Evolutionary conservation across 768 basidiomycete genomes (phyloP).

Genomic region (Hydnum rufescens): DNA sequence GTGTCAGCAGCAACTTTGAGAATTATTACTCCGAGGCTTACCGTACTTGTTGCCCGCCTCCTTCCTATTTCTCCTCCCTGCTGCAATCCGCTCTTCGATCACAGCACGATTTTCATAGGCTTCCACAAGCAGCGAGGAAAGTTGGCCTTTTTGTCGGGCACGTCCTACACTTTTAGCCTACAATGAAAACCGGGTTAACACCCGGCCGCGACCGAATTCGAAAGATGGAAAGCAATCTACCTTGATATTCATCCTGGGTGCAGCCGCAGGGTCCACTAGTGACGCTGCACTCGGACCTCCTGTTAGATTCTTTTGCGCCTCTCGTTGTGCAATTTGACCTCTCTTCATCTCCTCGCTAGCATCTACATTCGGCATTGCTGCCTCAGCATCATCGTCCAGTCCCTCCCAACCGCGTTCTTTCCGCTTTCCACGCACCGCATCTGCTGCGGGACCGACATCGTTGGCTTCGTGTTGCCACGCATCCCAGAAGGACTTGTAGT

Average conservation of each 20-base stretch:
- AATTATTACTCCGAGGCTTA: too few species aligned
- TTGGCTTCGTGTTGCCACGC: constrained; percentile 44
- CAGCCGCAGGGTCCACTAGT: constrained; percentile 28
- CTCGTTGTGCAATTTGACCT: constrained; percentile 27
- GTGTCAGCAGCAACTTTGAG: too few species aligned
- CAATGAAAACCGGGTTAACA: not conserved
- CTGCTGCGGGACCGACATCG: constrained; percentile 39
- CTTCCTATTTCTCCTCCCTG: constrained; percentile 65
- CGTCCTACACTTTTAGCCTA: constrained; percentile 39
- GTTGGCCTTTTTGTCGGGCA: constrained; percentile 56
- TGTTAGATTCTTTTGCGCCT: constrained; percentile 59
- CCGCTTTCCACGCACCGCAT: constrained; percentile 36
- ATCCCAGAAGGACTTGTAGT: constrained; percentile 45
- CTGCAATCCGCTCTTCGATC: constrained; percentile 66
- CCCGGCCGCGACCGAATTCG: not conserved
- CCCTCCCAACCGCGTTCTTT: constrained; percentile 51
- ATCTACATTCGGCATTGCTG: constrained; percentile 24
- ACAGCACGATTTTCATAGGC: constrained; percentile 70
- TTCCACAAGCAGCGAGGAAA: constrained; percentile 61
- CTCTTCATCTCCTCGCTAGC: constrained; percentile 54
- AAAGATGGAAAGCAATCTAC: constrained; percentile 27
- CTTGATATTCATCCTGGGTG: constrained; percentile 69
- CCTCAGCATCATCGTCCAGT: constrained; percentile 28
- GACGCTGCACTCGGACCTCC: constrained; percentile 5
- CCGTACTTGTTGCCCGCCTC: constrained; percentile 88